Conservation (phyloP, 495 filamentous ascomycete species). For the Parathielavia appendiculata region DNA sequence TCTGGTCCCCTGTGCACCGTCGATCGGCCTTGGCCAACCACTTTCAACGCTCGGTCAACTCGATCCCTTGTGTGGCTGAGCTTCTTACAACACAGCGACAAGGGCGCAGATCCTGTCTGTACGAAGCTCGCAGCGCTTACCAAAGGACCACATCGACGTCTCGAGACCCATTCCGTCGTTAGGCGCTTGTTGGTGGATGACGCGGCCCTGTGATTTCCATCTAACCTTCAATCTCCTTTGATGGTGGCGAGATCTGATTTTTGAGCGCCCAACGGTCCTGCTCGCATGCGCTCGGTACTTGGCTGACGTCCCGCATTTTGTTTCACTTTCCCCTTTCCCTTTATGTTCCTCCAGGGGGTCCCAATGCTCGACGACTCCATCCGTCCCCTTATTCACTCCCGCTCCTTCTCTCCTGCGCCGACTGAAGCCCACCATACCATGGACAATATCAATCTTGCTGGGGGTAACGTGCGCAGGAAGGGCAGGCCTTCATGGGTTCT, state of each 20-base stretch:
- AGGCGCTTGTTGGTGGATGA: not conserved
- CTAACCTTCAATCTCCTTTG: not conserved
- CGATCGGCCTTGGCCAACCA: conserved; percentile 22
- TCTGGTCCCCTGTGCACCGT: conserved; percentile 1
- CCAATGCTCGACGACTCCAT: conserved; percentile 35
- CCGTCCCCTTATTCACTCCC: conserved; percentile 25
- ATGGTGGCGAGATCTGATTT: not conserved
- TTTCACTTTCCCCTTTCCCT: conserved; percentile 3
- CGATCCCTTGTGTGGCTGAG: conserved; percentile 21
- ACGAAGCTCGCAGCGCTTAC: not conserved
- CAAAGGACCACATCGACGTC: not conserved
- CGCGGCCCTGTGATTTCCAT: not conserved
- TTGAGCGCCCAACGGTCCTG: not conserved
- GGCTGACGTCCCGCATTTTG: conserved; percentile 2
- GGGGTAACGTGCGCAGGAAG: conserved; percentile 19
- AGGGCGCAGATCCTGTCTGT: conserved; percentile 5
- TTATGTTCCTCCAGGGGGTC: conserved; percentile 2
- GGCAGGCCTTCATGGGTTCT: conserved; percentile 30
- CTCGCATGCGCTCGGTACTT: conserved; percentile 9
- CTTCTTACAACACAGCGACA: conserved; percentile 15
- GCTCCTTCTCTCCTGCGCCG: conserved; percentile 22
- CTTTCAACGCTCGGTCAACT: conserved; percentile 8
- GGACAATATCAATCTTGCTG: conserved; percentile 20
- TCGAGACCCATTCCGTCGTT: not conserved
- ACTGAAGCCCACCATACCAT: conserved; percentile 21